phyloP scores from a whole-genome alignment of 1,284 basidiomycete genomes.

The Ustilago esculenta region DNA sequence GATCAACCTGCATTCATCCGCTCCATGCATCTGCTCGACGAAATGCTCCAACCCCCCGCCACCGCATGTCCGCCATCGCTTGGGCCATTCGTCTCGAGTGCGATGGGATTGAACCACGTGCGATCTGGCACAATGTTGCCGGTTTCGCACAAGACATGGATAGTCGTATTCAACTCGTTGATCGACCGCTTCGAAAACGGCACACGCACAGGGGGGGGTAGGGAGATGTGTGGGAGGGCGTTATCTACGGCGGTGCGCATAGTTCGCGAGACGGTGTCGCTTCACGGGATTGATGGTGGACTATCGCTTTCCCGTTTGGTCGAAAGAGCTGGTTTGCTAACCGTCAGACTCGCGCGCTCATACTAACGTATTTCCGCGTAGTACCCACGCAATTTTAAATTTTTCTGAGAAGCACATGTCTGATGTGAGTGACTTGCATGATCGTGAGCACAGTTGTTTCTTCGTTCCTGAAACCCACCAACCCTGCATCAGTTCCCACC shows the following conservation, averaged over 20 bases:
- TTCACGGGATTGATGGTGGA: constrained; percentile 28
- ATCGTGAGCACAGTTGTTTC: too few species aligned
- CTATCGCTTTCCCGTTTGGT: constrained; percentile 21
- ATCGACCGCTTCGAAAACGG: constrained; percentile 33
- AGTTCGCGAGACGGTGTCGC: constrained; percentile 29
- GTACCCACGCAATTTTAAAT: too few species aligned
- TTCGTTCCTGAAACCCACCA: too few species aligned
- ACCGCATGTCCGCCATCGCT: constrained; percentile 10
- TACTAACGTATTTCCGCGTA: too few species aligned
- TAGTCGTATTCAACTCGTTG: constrained; percentile 34
- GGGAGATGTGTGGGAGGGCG: constrained; percentile 7
- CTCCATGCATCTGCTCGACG: constrained; percentile 37
- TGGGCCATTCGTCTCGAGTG: constrained; percentile 19
- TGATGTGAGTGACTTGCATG: too few species aligned
- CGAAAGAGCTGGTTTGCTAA: constrained; percentile 27
- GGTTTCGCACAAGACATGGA: constrained; percentile 20
- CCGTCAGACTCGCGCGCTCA: constrained; percentile 7
- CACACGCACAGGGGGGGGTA: constrained; percentile 6
- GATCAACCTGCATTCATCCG: constrained; percentile 36
- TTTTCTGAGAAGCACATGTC: too few species aligned
- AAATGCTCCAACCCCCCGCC: constrained; percentile 18
- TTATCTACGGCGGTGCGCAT: constrained; percentile 21
- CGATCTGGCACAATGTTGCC: constrained; percentile 7
- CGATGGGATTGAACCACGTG: constrained; percentile 3
- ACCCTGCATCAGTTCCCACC: too few species aligned